Percentiles rank a stretch among this genome's conserved stretches.
These are phyloP conservation scores for Globisporangium lucens DNA, from an alignment of 352 stramenopile genomes.

Conservation along the genomic window DNA sequence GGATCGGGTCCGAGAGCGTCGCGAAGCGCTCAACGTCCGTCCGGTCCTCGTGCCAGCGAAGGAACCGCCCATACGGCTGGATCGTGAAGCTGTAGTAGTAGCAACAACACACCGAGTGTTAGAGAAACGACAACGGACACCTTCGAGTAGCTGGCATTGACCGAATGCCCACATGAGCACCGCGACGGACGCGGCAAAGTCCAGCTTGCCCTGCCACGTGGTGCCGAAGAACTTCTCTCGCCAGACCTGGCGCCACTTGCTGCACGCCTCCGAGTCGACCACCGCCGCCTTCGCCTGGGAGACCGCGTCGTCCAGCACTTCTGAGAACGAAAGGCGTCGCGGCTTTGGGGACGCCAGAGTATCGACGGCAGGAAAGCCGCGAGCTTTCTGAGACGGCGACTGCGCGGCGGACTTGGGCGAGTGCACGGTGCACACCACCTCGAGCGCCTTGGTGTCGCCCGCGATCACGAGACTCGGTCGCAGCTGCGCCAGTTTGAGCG, in stretches of 20 bases:
- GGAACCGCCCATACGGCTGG: slow-evolving; percentile 25
- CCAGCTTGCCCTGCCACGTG: background rate
- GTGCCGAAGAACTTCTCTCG: slow-evolving; percentile 6
- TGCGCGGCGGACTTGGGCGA: slow-evolving; percentile 22
- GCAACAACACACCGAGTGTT: background rate
- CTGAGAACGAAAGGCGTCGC: slow-evolving; percentile 10
- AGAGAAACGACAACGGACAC: background rate
- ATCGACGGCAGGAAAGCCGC: background rate
- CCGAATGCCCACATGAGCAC: slow-evolving; percentile 5
- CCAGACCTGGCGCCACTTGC: slow-evolving; percentile 9
- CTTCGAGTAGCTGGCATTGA: background rate
- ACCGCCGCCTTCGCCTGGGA: background rate
- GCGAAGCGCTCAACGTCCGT: slow-evolving; percentile 26
- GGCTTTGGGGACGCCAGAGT: background rate
- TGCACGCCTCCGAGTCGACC: background rate
- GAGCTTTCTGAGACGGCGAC: slow-evolving; percentile 2
- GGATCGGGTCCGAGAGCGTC: slow-evolving; percentile 27
- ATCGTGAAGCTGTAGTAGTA: slow-evolving; percentile 21
- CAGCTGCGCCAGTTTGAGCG: slow-evolving; percentile 12
- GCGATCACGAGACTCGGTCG: slow-evolving; percentile 30
- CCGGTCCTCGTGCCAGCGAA: slow-evolving; percentile 32
- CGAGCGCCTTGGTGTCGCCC: slow-evolving; percentile 25
- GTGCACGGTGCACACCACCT: slow-evolving; percentile 31
- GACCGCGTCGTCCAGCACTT: slow-evolving; percentile 1
- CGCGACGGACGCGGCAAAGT: slow-evolving; percentile 7